Conservation (phyloP, 148 eudicot species). For the Pharnaceum exiguum region DNA sequence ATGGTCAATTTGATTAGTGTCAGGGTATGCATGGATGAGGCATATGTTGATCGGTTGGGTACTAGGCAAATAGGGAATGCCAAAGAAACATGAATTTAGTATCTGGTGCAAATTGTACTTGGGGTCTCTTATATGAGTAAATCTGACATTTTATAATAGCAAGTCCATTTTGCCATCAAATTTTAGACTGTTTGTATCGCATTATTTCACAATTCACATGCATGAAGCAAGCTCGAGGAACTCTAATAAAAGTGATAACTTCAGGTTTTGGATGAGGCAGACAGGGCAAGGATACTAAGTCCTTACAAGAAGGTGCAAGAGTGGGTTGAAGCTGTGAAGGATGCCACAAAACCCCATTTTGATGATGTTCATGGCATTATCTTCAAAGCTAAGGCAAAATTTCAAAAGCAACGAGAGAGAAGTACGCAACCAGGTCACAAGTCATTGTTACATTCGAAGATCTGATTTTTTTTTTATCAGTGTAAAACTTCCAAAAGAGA, state of each 20-base stretch:
- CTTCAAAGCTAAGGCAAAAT: constrained; percentile 36
- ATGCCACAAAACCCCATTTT: constrained; percentile 68
- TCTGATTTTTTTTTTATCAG: constrained; percentile 3
- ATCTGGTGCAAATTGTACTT: no score
- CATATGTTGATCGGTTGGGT: no score
- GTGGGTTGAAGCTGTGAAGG: constrained; percentile 76
- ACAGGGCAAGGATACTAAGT: constrained; percentile 47
- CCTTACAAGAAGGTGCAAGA: constrained; percentile 68
- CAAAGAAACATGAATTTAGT: no score
- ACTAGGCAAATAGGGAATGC: no score
- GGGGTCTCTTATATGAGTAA: no score
- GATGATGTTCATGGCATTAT: constrained; percentile 62
- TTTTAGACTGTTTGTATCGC: no score
- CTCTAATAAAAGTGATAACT: constrained; percentile 5
- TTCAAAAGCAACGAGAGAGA: constrained; percentile 31
- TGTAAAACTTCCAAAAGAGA: no score
- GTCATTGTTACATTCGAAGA: constrained; percentile 25
- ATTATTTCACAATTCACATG: no score
- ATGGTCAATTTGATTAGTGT: no score
- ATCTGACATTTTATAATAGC: no score
- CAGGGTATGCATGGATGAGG: no score
- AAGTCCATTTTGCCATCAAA: no score
- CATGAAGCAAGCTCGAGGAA: neutral
- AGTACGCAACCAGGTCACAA: neutral
- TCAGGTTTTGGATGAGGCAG: constrained; percentile 54